Base-by-base conservation (phyloP, 345 rosid species). In the Odontarrhena argentea region DNA sequence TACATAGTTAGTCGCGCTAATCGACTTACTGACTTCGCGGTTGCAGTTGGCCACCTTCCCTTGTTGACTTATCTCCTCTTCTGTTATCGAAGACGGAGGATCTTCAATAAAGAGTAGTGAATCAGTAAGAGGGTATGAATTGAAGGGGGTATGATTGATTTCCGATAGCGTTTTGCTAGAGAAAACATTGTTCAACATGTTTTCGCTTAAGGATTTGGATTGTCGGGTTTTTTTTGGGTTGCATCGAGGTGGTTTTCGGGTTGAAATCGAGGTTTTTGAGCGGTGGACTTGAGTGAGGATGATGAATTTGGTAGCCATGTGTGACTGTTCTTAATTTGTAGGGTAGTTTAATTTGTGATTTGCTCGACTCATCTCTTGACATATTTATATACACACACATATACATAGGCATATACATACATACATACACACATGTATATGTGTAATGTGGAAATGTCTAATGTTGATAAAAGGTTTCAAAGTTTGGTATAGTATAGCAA, bases 251-350 rank as follows among this genome's bases (percentile, higher is more conserved):
- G 55, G 24, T 58, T 65, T 65, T 25, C 41, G 34, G 61, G 55
- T 65, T 6, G 61, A 58, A 8, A 35, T 14, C 4, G 55, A 6
- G 42, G 22, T 34, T 58, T 73, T 73, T n/a, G 71, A 40, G 28
- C 49, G 71, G 76, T 65, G 41, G 61, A 51, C 22, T 73, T 51
- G 61, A 35, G 76, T 3, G 42, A 73, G 61, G 42, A 43, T 25
- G 61, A 44, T 51, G 67, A 73, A 73, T 58, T 65, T 65, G 18
- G 71, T 73, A 51, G 76, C 76, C 76, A 73, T 73, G 55, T 8
- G 64, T 0, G 71, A 34, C 49, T 48, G 30, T 4, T 56, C 38
- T 71, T 47, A 11, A 24, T 65, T 8, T 40, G 47, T 24, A 57
- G 59, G 65, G 40, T 65, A 55, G 34, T 26, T 50, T 65, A 55